Evolutionary conservation across 352 stramenopile species (phyloP), one percentile per base, ranked within the genome.

Genomic region (Albugo candida): DNA sequence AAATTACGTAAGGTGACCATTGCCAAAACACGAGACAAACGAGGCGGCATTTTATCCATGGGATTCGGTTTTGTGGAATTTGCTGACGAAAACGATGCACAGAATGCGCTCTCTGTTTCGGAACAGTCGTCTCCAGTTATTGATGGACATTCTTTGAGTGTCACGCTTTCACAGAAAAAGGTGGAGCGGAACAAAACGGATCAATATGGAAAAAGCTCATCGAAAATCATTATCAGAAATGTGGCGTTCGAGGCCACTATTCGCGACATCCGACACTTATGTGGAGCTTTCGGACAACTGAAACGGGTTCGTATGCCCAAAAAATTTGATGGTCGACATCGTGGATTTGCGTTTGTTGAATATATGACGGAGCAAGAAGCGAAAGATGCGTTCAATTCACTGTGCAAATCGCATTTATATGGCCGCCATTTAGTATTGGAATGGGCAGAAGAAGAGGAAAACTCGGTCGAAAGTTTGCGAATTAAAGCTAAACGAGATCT

Each of bases 31-130:
- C 88, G 87, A 38, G 71, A 89, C 43, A 64, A 65, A 36, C 62
- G 68, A 5, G 52, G 51, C 16, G 51, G 54, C 34, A 63, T 85
- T 57, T 59, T 98, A 36, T 97, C 89, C 14, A 97, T 98, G 86
- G 95, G 95, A 20, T 99, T 96, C 71, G 95, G 95, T n/a, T 99
- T 99, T 70, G 91, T 99, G 39, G 95, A 99, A 70, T 98, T 96
- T 59, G 59, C 69, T 16, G 81, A 89, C 38, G 63, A 80, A 49
- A 83, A 84, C 43, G 52, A 83, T 43, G 92, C 85, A 10, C 75
- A 91, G 21, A 81, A 80, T 39, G 92, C 91, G 12, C 63, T 93
- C 34, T 54, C 72, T 50, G 24, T 8, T 3, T 61, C 57, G 37
- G 60, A 91, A 21, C 79, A 92, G 39, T 60, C 67, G 41, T 93